Base-by-base conservation (phyloP, 805 yeast species). In the Wickerhamiella cacticola region DNA sequence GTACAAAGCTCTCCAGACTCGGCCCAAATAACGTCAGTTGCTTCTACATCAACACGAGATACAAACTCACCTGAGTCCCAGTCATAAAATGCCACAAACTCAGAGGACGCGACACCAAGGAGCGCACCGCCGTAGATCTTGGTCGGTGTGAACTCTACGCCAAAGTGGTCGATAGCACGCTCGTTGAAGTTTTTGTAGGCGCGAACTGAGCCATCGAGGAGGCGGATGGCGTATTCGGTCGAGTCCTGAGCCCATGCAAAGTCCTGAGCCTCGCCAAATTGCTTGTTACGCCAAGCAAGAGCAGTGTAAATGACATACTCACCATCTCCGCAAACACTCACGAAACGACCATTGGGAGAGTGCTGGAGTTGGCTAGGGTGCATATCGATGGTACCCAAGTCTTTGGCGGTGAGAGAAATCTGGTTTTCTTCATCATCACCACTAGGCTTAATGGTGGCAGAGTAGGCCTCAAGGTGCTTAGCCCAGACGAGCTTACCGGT, bases 311-410 rank as follows among this genome's bases (percentile, higher is more conserved):
- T 81, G 57, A 89, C 85, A 64, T 86, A 89, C 67, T 92, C 99
- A 51, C 96, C 96, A 67, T 92, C 98, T 61, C 99, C 99, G 41
- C 89, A 82, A 44, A 92, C 96, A 23, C 97, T 82, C 34, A 88
- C 96, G 63, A 83, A 92, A 65, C 96, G 79, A 54, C 99, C 99
- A 63, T 92, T 92, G 53, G 97, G 96, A 40, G 97, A 89, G 66
- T 92, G 98, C 44, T 73, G 69, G 59, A 92, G 73, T 51, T 82
- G 74, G 52, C 83, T 82, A 46, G 98, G 97, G 72, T 80, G 92
- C 41, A 89, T 77, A 66, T 92, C 98, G 46, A 89, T 85, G 21
- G 85, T 71, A n/a, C 98, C 98, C 52, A 92, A 71, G 59, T 92
- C 98, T 67, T 88, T 88, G 48, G 82, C 80, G 54, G 82, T 79